Percentiles rank a stretch among this genome's conserved stretches.
Conservation (phyloP, 2,329 filamentous ascomycete genomes). For the Pezicula carpinea region DNA sequence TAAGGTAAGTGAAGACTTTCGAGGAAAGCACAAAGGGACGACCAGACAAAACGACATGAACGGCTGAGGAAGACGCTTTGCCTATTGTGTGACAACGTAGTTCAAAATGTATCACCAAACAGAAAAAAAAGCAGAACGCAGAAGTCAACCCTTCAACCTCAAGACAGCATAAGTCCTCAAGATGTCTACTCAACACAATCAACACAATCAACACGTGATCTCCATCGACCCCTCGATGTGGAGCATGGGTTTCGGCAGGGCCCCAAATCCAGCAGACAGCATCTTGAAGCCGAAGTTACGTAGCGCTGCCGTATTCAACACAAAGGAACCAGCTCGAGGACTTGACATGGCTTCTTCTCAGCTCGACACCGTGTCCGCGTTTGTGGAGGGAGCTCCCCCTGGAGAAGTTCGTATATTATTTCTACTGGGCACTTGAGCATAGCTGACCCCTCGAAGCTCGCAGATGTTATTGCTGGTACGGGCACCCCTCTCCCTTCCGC, state of each 20-base stretch:
- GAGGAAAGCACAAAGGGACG: no score
- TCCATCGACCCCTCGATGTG: not conserved
- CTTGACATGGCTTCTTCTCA: conserved; percentile 30
- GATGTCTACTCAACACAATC: not conserved
- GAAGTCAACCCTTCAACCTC: not conserved
- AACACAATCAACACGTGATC: not conserved
- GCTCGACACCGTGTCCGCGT: conserved; percentile 68
- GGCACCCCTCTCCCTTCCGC: conserved; percentile 3
- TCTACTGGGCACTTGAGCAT: conserved; percentile 1
- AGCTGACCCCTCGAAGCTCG: conserved; percentile 53
- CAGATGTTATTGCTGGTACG: conserved; percentile 82
- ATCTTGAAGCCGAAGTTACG: no score
- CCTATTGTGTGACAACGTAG: no score
- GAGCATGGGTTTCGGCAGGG: no score
- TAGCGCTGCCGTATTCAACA: no score
- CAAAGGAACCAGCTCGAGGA: not conserved
- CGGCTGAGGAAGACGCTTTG: no score
- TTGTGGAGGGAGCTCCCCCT: conserved; percentile 89
- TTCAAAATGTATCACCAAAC: not conserved
- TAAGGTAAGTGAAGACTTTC: no score
- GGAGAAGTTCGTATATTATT: conserved; percentile 69
- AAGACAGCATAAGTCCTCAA: not conserved
- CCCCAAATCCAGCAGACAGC: no score
- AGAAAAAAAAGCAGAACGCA: not conserved
- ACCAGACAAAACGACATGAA: no score